phyloP scores from a whole-genome alignment of 805 yeast species.

The Lipomyces lipofer region DNA sequence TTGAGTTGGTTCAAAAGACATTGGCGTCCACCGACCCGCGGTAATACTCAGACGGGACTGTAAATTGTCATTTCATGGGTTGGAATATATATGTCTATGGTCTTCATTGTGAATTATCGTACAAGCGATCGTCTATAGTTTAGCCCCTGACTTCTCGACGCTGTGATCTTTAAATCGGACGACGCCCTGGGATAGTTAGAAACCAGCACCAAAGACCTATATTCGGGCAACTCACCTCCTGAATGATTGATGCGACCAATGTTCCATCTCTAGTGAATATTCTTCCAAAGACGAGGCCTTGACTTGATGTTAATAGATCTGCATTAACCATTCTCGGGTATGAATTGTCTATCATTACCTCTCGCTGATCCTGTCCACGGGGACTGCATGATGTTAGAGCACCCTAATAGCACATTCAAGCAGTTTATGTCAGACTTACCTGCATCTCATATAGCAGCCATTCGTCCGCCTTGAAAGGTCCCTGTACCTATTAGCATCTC shows the following conservation, averaged over 20 bases:
- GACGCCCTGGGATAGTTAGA: slow-evolving; percentile 16
- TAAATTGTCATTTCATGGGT: no score
- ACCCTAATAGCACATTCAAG: not conserved
- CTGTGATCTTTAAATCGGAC: slow-evolving; percentile 11
- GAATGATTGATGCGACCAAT: slow-evolving; percentile 24
- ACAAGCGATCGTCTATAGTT: slow-evolving; percentile 11
- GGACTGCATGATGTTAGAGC: slow-evolving; percentile 9
- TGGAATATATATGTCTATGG: no score
- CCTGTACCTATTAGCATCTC: slow-evolving; percentile 6
- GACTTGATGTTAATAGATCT: not conserved
- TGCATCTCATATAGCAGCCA: slow-evolving; percentile 27
- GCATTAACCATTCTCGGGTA: not conserved
- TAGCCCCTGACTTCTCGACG: slow-evolving; percentile 1
- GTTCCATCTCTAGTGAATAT: slow-evolving; percentile 20
- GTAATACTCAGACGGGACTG: no score
- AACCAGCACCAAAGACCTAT: not conserved
- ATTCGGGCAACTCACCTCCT: slow-evolving; percentile 21
- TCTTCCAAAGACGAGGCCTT: slow-evolving; percentile 19
- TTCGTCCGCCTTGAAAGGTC: slow-evolving; percentile 29
- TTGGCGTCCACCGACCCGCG: not conserved
- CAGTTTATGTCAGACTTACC: slow-evolving; percentile 3
- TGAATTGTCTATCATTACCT: slow-evolving; percentile 6
- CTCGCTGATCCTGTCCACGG: slow-evolving; percentile 26
- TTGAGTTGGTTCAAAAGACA: slow-evolving; percentile 2
- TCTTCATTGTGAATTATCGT: no score